phyloP scores from a whole-genome alignment of 2,329 filamentous ascomycete species.

The Myriosclerotinia scirpicola region DNA sequence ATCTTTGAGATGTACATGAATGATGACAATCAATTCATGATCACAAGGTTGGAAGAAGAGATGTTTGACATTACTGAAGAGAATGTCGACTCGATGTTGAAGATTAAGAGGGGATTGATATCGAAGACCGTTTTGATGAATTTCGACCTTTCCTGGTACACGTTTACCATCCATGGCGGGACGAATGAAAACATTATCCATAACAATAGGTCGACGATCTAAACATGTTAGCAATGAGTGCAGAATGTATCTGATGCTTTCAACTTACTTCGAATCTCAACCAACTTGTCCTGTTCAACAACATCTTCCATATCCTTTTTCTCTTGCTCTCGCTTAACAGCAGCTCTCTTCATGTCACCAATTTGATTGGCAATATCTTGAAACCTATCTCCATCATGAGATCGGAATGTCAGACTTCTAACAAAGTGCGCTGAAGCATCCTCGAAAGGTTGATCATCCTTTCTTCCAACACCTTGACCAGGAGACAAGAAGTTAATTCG shows the following conservation, averaged over 20 bases:
- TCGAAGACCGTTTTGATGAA: slow-evolving; percentile 97
- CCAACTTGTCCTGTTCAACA: slow-evolving; percentile 95
- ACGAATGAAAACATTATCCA: slow-evolving; percentile 94
- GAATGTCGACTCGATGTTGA: slow-evolving; percentile 83
- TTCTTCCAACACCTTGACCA: slow-evolving; percentile 93
- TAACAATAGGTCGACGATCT: slow-evolving; percentile 85
- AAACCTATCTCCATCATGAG: slow-evolving; percentile 83
- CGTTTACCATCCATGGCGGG: slow-evolving; percentile 96
- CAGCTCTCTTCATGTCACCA: slow-evolving; percentile 92
- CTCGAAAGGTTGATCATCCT: slow-evolving; percentile 97
- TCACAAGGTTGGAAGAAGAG: slow-evolving; percentile 98
- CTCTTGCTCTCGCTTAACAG: slow-evolving; percentile 89
- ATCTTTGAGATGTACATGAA: slow-evolving; percentile 96
- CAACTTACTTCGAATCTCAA: slow-evolving; percentile 83
- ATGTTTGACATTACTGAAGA: slow-evolving; percentile 98
- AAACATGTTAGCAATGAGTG: slow-evolving; percentile 36
- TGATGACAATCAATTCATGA: slow-evolving; percentile 95
- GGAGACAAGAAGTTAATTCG: slow-evolving; percentile 97
- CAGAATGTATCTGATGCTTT: slow-evolving; percentile 40
- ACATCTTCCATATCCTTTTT: slow-evolving; percentile 99
- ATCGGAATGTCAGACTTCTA: slow-evolving; percentile 91
- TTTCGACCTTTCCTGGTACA: slow-evolving; percentile 92
- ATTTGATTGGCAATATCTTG: slow-evolving; percentile 91
- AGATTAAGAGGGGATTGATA: slow-evolving; percentile 81
- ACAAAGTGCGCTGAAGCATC: slow-evolving; percentile 95